Conservation (phyloP, 139 green algal species). For the Auxenochlorella protothecoides region DNA sequence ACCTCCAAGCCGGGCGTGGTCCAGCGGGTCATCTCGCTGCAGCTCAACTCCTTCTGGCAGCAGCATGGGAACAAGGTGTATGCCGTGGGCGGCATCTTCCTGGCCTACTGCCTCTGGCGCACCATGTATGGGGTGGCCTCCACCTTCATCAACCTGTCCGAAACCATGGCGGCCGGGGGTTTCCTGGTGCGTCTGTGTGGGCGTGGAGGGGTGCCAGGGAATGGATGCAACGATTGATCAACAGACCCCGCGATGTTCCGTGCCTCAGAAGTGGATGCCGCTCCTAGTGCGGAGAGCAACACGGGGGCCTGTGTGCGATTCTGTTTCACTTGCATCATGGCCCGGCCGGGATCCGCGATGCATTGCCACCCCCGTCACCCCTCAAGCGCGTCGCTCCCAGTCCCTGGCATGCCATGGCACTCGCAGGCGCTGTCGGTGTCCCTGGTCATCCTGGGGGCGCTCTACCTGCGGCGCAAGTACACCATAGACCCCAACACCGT, state of each 20-base stretch:
- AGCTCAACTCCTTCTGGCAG: constrained; percentile 51
- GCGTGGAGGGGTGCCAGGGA: not conserved
- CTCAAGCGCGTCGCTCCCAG: not conserved
- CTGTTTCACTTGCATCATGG: no score
- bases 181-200: constrained; percentile 20
- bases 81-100: constrained; percentile 6
- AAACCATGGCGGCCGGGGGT: constrained; percentile 41
- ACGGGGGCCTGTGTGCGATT: no score
- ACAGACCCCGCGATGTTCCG: no score
- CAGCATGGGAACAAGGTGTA: constrained; percentile 25
- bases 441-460: constrained; percentile 18
- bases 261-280: no score
- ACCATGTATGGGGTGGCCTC: constrained; percentile 28
- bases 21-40: constrained; percentile 34
- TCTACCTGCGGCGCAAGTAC: constrained; percentile 28
- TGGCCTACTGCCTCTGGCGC: constrained; percentile 41
- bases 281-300: no score
- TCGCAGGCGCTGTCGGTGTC: constrained; percentile 32
- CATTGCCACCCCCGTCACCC: no score
- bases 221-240: no score
- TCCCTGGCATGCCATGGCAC: not conserved
- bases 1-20: constrained; percentile 16
- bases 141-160: constrained; percentile 43
- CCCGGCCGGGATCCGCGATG: no score
- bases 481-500: constrained; percentile 41